phyloP scores from a whole-genome alignment of 2,329 filamentous ascomycete species.

The Teratosphaeria pseudoeucalypti region DNA sequence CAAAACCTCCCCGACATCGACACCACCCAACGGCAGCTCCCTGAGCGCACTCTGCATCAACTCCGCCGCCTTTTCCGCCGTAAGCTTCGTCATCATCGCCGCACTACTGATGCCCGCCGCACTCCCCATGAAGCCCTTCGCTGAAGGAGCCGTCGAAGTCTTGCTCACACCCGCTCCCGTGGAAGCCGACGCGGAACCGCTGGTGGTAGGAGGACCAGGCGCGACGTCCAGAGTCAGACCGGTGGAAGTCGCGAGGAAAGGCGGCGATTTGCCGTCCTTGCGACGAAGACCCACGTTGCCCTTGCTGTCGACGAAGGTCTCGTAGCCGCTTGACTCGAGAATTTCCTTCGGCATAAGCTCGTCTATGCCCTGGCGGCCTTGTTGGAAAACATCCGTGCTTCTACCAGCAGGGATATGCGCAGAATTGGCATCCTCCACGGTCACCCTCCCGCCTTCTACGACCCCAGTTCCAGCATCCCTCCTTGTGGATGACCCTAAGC shows the following conservation, averaged over 20 bases:
- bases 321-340: constrained; percentile 39
- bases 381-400: not conserved
- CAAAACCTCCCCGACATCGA: not conserved
- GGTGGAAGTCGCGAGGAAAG: not conserved
- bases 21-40: constrained; percentile 29
- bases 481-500: not conserved
- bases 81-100: constrained; percentile 19
- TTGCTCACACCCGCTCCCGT: not conserved
- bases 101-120: not conserved
- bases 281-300: constrained; percentile 39
- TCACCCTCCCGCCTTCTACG: constrained; percentile 4
- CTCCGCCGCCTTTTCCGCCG: constrained; percentile 34
- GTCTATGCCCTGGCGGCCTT: not conserved
- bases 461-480: not conserved
- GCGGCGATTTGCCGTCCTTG: constrained; percentile 22
- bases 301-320: constrained; percentile 40
- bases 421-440: not conserved
- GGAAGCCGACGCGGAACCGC: not conserved
- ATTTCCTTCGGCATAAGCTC: constrained; percentile 35
- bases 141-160: not conserved
- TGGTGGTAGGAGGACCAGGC: not conserved
- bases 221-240: not conserved
- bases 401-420: too few species aligned
- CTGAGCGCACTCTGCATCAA: constrained; percentile 38
- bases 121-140: not conserved